phyloP scores from a whole-genome alignment of 176 grass and related monocot species.

The Oryza longistaminata region DNA sequence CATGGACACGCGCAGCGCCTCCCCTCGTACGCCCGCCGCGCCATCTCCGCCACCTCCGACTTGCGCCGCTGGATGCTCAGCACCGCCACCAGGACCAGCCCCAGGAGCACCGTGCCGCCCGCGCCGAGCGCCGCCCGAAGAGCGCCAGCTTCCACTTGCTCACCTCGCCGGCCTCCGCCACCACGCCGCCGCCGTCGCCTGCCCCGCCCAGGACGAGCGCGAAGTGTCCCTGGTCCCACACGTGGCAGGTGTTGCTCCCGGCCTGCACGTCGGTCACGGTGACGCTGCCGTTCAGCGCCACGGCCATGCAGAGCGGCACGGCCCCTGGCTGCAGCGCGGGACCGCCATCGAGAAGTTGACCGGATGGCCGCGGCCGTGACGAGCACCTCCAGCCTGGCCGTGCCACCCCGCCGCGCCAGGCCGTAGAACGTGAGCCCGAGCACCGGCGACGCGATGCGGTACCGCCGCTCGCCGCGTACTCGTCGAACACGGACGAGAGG shows the following conservation, averaged over 20 bases:
- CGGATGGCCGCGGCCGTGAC: slow-evolving; percentile 57
- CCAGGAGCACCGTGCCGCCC: slow-evolving; percentile 63
- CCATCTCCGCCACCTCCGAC: slow-evolving; percentile 72
- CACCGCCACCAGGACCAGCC: slow-evolving; percentile 72
- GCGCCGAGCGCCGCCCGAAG: slow-evolving; percentile 66
- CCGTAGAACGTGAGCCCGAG: slow-evolving; percentile 80
- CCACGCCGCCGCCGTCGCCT: background rate
- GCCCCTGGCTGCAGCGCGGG: slow-evolving; percentile 32
- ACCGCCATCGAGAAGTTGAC: slow-evolving; percentile 72
- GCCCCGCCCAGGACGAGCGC: slow-evolving; percentile 56
- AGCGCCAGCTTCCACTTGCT: slow-evolving; percentile 88
- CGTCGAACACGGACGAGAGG: slow-evolving; percentile 69
- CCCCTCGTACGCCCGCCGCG: slow-evolving; percentile 83
- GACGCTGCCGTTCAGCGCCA: slow-evolving; percentile 48
- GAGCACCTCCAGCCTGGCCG: slow-evolving; percentile 43
- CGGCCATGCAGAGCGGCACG: slow-evolving; percentile 64
- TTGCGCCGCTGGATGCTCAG: slow-evolving; percentile 59
- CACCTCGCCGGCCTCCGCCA: slow-evolving; percentile 32
- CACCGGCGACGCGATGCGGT: slow-evolving; percentile 71
- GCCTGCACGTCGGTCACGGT: slow-evolving; percentile 52
- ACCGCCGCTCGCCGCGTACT: slow-evolving; percentile 40
- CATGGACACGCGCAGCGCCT: slow-evolving; percentile 84
- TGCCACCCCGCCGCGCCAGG: slow-evolving; percentile 36
- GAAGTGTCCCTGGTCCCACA: slow-evolving; percentile 77
- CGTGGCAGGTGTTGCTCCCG: slow-evolving; percentile 48